Percentiles rank a stretch among this genome's conserved stretches.
phyloP scores from a whole-genome alignment of 2,329 filamentous ascomycete species.

The Ophiostoma quercus region DNA sequence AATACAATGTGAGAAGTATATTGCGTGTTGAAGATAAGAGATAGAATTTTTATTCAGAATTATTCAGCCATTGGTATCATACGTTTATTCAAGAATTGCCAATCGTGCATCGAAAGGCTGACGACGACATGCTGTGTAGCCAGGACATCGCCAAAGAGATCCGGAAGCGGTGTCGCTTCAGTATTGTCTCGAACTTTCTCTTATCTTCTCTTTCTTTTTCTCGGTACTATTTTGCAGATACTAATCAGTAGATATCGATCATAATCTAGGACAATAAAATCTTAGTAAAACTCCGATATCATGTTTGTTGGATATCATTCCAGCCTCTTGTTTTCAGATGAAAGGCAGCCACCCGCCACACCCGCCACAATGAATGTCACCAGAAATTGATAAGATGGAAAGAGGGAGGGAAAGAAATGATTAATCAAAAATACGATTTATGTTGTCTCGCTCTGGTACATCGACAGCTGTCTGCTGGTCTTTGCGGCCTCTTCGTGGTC shows the following conservation, averaged over 20 bases:
- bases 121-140: constrained; percentile 7
- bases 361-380: neutral
- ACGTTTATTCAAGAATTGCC: neutral
- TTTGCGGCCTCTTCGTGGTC: neutral
- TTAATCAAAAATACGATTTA: neutral
- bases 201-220: neutral
- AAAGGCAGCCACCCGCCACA: neutral
- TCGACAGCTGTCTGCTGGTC: neutral
- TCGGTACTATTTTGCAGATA: neutral
- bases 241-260: neutral
- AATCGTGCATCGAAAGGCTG: neutral
- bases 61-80: neutral
- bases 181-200: neutral
- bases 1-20: neutral
- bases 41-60: neutral
- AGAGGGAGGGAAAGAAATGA: neutral
- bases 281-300: neutral
- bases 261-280: neutral
- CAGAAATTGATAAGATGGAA: neutral
- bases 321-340: constrained; percentile 1
- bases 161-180: neutral
- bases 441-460: neutral
- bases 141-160: constrained; percentile 4
- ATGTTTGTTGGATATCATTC: neutral
- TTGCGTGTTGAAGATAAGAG: neutral